Base-by-base conservation (phyloP, 2,329 filamentous ascomycete genomes). In the Xylaria sp. region DNA sequence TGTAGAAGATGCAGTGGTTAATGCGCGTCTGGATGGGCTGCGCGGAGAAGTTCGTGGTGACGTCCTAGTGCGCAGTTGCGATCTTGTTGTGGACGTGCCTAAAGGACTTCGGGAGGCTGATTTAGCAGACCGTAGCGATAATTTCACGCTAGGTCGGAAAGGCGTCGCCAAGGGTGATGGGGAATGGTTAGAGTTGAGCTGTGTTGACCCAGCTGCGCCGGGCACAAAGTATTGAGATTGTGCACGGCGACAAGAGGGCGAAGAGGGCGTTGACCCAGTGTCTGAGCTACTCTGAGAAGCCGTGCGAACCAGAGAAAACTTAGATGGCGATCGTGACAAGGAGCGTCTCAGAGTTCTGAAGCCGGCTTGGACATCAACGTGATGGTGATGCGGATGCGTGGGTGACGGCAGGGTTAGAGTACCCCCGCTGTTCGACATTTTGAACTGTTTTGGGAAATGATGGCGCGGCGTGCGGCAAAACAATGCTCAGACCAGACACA, bases 301-400 rank as follows among this genome's bases (percentile, higher is more conserved):
- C 54, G 82, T 79, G 71, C 85, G 84, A 60, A 81, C 79, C 42
- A 97, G 83, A 65, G 88, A 86, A 79, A 96, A 95, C 80, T 96
- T 97, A 37, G 95, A 97, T 12, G 95, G 95, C n/a, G 95, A 98
- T 75, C 94, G 89, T 66, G 94, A 98, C 71, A 98, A 86, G 29
- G 95, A 97, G 74, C 93, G 92, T 72, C 94, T 88, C 67, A 98
- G 85, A 76, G 93, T 92, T 77, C 93, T 89, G 71, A 97, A 92
- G 68, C 92, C 91, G 60, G 92, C 91, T 63, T 78, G 78, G 72
- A 93, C 90, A 83, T 97, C 93, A 75, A 95, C 91, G 81, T 92
- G 91, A 78, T 93, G 92, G 69, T 92, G 91, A 79, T 93, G 92
- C 70, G 90, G 89, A 76, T 93, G 90, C 57, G 92, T 95, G 67